Evolutionary conservation across 1,139 yeast species (phyloP).

Genomic region (Kluyveromyces marxianus): DNA sequence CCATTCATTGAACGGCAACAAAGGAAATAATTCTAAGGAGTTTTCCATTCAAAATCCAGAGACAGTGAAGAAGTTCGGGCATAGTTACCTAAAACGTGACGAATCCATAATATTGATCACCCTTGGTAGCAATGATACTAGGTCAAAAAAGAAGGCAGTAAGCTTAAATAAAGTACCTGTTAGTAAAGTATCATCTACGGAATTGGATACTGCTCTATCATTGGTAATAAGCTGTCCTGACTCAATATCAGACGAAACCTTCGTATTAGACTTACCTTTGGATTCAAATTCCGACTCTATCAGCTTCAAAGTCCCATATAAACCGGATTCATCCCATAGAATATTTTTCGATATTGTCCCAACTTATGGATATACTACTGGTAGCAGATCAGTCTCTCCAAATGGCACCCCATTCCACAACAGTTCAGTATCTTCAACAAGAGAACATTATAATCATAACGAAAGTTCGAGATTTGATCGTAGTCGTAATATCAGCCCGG

Average conservation of each 20-base stretch:
- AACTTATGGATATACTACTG: constrained; percentile 56
- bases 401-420: not conserved
- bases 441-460: not conserved
- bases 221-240: constrained; percentile 58
- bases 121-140: constrained; percentile 76
- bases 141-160: constrained; percentile 55
- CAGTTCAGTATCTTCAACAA: no score
- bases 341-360: constrained; percentile 85
- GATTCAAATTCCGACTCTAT: constrained; percentile 86
- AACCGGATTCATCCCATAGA: constrained; percentile 46
- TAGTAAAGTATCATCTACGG: constrained; percentile 69
- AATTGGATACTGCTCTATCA: constrained; percentile 82
- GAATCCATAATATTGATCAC: constrained; percentile 71
- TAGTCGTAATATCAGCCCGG: not conserved
- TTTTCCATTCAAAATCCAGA: constrained; percentile 27
- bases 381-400: constrained; percentile 1
- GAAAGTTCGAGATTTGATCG: not conserved
- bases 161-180: constrained; percentile 67
- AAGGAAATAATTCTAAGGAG: constrained; percentile 3
- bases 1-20: constrained; percentile 11
- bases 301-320: constrained; percentile 55
- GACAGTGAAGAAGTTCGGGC: constrained; percentile 74
- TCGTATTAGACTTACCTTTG: constrained; percentile 70
- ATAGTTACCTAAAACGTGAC: constrained; percentile 55
- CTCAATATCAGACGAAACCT: constrained; percentile 52